Evolutionary conservation across 805 yeast genomes (phyloP), one percentile per base, ranked within the genome.

Genomic region (Starmerella powellii): DNA sequence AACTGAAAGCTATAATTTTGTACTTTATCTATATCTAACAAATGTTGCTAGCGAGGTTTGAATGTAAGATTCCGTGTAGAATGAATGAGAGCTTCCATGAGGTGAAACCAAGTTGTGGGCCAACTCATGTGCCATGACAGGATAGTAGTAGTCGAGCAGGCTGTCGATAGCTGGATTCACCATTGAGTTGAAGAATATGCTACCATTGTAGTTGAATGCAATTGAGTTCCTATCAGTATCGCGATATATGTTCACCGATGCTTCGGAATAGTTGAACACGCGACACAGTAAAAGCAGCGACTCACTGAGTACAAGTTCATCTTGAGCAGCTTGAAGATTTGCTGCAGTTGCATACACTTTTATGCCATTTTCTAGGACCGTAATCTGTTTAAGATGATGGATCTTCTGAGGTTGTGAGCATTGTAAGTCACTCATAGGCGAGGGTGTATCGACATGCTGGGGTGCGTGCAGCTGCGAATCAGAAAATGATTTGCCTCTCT

Each of bases 181-280:
- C 2, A 52, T 49, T 34, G 63, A 46, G 40, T 64, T 64, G 57
- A 62, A 64, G 42, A 64, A 64, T 34, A 64, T 37, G 37, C 64
- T 55, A 4, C 66, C 66, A 15, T 51, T 48, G 21, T 41, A 31
- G 41, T 64, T 64, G 55, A 64, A 64, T n/a, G 68, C 68, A n/a
- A 64, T 50, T 6, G 56, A 47, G 11, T 42, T 38, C 6, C 53
- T 46, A 12, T 40, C 41, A 8, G 42, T 40, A 8, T 46, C 48
- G 3, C 50, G 31, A 28, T 32, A 49, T 3, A 49, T 29, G 30
- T 29, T 20, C n/a, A 49, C 36, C 1, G 47, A 38, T 2, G 15
- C 16, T 1, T 11, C 23, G 3, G 48, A 12, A 20, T 37, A 40
- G 19, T 41, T 37, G 30, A 42, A 48, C 2, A 42, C 23, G 10